Evolutionary conservation across 2,329 filamentous ascomycete species (phyloP).

Genomic region (Daldinia eschscholtzii): DNA sequence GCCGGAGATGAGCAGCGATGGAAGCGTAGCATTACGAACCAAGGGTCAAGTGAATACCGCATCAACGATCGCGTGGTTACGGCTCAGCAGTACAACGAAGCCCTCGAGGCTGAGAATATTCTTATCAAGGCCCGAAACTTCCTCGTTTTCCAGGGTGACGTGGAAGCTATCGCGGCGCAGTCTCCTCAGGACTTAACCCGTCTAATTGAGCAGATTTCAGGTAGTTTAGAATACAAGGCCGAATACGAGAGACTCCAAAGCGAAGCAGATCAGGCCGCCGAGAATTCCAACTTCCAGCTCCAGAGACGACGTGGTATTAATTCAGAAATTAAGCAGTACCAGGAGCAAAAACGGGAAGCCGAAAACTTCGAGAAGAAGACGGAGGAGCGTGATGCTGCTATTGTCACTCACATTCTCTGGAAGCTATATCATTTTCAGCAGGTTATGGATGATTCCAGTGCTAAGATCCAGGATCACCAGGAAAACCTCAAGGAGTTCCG

Average conservation of each 20-base stretch:
- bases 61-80: conserved; percentile 94
- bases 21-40: conserved; percentile 93
- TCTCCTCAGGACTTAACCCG: conserved; percentile 93
- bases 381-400: conserved; percentile 88
- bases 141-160: conserved; percentile 97
- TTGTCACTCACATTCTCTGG: conserved; percentile 95
- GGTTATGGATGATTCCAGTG: conserved; percentile 90
- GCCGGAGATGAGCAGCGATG: conserved; percentile 94
- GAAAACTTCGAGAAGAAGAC: conserved; percentile 93
- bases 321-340: conserved; percentile 96
- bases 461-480: conserved; percentile 91
- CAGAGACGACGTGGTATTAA: conserved; percentile 94
- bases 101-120: conserved; percentile 93
- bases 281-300: conserved; percentile 89
- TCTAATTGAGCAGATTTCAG: conserved; percentile 96
- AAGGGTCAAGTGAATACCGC: conserved; percentile 92
- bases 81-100: conserved; percentile 92
- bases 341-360: conserved; percentile 95
- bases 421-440: conserved; percentile 96
- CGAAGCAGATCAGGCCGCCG: conserved; percentile 86
- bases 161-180: conserved; percentile 95
- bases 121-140: conserved; percentile 98
- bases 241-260: conserved; percentile 93
- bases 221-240: conserved; percentile 91
- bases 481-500: conserved; percentile 94